Evolutionary conservation across 2,329 filamentous ascomycete species (phyloP), one percentile per base, ranked within the genome.

Genomic region (Chaetomium globosum): DNA sequence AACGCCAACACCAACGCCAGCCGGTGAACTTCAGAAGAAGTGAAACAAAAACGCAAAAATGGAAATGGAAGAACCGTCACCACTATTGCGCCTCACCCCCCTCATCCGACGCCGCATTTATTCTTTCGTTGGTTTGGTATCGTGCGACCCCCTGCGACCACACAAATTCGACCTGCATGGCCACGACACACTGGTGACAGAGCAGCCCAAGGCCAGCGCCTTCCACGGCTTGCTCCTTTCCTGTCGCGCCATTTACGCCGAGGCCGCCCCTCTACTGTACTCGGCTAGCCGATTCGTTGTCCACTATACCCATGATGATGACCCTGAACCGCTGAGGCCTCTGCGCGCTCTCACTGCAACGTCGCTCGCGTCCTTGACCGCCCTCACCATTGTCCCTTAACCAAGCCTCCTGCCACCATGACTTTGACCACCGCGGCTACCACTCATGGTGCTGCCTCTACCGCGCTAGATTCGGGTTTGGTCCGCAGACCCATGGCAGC

Each of bases 191-290:
- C 19, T 6, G 7, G 43, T 9, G 19, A 48, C 6, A 19, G 19
- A 21, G 13, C 43, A 48, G 43, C 43, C n/a, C 43, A 19, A 48
- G 43, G 43, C 43, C 19, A 31, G 28, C 52, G 10, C 3, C 46
- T 51, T 36, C 57, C n/a, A 49, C 57, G 57, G 57, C 46, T 23
- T 59, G 28, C 46, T 59, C 8, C 57, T 51, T 8, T 59, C 57
- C 33, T 59, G 57, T 6, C 57, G 57, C n/a, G n/a, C 16, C 57
- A 21, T 59, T 9, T 36, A 59, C 46, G 3, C 16, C n/a, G 43
- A 59, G 46, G 43, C 30, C 3, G 57, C 28, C n/a, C 28, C 57
- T 19, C 46, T 59, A 6, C 57, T 59, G 4, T 59, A 59, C 46
- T 59, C 57, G 21, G 31, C 57, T 19, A 51, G 36, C 43, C 57